A percentile compares a stretch with the other conserved stretches of the same genome.
phyloP scores from a whole-genome alignment of 129 eudicot species.

The Helianthus annuus region HanXRQr2.0-SUNRISE NC_035441.2:138470987-138471486 shows the following conservation, averaged over 20 bases:
- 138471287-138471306: slow-evolving; percentile 99
- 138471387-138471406: slow-evolving; percentile 75
- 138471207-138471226: slow-evolving; percentile 92
- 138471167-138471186: slow-evolving; percentile 56
- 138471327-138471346: slow-evolving; percentile 90
- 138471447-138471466: slow-evolving; percentile 17
- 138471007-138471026: slow-evolving; percentile 38
- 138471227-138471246: slow-evolving; percentile 98
- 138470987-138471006: slow-evolving; percentile 20
- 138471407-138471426: slow-evolving; percentile 40
- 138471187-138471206: slow-evolving; percentile 84
- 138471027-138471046: slow-evolving; percentile 56
- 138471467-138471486: slow-evolving; percentile 18
- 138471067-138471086: slow-evolving; percentile 87
- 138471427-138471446: slow-evolving; percentile 27
- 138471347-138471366: slow-evolving; percentile 87
- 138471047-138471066: slow-evolving; percentile 82
- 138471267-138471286: slow-evolving; percentile 99
- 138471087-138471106: slow-evolving; percentile 68
- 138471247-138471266: slow-evolving; percentile 82
- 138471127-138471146: slow-evolving; percentile 45
- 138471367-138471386: slow-evolving; percentile 87
- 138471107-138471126: slow-evolving; percentile 38
- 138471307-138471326: slow-evolving; percentile 99
- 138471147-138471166: slow-evolving; percentile 37